Percentiles rank a stretch among this genome's conserved stretches.
Evolutionary conservation across 2,329 filamentous ascomycete genomes (phyloP).

Genomic region (Neospermospora avenae): DNA sequence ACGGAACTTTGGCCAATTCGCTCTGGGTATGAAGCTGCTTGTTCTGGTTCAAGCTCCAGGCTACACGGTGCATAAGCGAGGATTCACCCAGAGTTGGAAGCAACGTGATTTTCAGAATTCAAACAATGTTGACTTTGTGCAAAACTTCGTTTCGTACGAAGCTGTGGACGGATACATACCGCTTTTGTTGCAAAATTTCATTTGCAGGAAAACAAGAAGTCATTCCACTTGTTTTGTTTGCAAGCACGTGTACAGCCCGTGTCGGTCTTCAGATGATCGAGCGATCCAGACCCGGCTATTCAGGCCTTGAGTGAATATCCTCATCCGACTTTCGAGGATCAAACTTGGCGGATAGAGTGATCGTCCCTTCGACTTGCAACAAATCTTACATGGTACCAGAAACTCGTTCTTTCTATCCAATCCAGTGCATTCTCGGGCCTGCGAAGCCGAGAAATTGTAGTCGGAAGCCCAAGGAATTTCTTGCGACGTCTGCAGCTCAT

Average conservation of each 20-base stretch:
- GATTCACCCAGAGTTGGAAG: background rate
- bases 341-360: slow-evolving; percentile 5
- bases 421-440: background rate
- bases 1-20: background rate
- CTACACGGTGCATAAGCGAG: background rate
- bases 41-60: background rate
- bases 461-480: background rate
- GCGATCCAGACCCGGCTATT: background rate
- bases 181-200: too few species aligned
- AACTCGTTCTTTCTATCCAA: background rate
- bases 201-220: background rate
- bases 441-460: background rate
- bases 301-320: background rate
- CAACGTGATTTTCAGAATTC: background rate
- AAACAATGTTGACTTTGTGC: too few species aligned
- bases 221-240: background rate
- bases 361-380: slow-evolving; percentile 4
- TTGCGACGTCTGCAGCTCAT: background rate
- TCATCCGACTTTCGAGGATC: background rate
- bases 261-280: background rate
- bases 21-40: background rate
- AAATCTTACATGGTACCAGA: background rate
- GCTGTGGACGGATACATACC: too few species aligned
- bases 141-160: too few species aligned
- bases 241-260: background rate